These are phyloP conservation scores for Chalara sp. DNA, from an alignment of 2,329 filamentous ascomycete species.

Conservation along the genomic window DNA sequence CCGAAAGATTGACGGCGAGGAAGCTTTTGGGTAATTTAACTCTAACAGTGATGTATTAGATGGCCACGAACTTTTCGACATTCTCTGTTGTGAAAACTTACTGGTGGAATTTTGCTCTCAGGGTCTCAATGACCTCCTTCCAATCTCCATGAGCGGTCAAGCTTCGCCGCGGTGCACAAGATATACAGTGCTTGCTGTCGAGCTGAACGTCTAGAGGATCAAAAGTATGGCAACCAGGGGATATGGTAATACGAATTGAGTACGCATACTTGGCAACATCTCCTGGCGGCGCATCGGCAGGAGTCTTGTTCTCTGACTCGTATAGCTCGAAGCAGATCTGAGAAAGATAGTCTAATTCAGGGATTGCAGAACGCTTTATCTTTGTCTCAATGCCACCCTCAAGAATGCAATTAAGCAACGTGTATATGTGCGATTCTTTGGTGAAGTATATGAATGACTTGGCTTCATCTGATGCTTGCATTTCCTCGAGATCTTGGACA, in stretches of 20 bases:
- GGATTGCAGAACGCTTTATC: conserved; percentile 90
- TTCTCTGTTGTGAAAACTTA: conserved; percentile 37
- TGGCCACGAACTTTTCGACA: neutral
- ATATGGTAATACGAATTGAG: conserved; percentile 92
- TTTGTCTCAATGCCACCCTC: conserved; percentile 97
- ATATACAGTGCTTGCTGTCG: conserved; percentile 93
- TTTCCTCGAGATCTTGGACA: conserved; percentile 91
- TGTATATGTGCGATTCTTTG: conserved; percentile 98
- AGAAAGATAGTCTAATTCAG: conserved; percentile 92
- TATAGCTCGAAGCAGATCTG: conserved; percentile 99
- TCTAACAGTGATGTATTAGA: conserved; percentile 14
- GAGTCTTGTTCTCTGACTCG: conserved; percentile 68
- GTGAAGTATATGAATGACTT: conserved; percentile 99
- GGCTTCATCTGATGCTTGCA: conserved; percentile 88
- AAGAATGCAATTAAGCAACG: conserved; percentile 92
- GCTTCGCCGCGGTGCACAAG: conserved; percentile 82
- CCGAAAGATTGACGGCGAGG: conserved; percentile 29
- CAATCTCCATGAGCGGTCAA: conserved; percentile 89
- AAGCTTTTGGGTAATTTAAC: conserved; percentile 30
- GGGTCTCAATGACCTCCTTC: conserved; percentile 93
- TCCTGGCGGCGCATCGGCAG: conserved; percentile 16
- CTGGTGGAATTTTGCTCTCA: conserved; percentile 93
- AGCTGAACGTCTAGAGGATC: conserved; percentile 95
- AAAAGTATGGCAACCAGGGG: conserved; percentile 91
- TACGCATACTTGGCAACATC: conserved; percentile 62